Base-by-base conservation (phyloP, 768 basidiomycete genomes). In the Dendrothele bispora region DNA sequence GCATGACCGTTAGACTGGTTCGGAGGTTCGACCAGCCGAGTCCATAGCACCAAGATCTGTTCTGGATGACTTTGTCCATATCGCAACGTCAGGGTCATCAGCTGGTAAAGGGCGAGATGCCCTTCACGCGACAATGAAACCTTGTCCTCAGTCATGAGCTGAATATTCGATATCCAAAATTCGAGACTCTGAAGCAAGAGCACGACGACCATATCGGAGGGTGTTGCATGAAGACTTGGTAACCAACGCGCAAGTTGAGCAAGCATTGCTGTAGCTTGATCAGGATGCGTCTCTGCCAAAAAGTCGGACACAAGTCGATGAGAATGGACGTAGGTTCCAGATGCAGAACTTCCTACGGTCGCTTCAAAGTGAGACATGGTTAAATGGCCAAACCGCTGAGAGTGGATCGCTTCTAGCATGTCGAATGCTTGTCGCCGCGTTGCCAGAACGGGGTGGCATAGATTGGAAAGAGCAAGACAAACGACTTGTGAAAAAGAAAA, bases 391-490 rank as follows among this genome's bases (percentile, higher is more conserved):
- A 78, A 73, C 4, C 75, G 74, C 51, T 84, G 82, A 26, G 83
- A 78, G 54, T 91, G 86, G 39, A 86, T 76, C 24, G 77, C 74
- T 52, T 88, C 88, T 17, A 95, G 70, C 57, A 91, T 80, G 54
- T 83, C 75, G 63, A 94, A 88, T 1, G 95, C 86, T 37, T 79
- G 79, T n/a, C 77, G 76, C 10, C 94, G 84, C 39, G 86, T 81
- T 17, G 73, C 67, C 7, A 74, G 53, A 20, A 79, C 73, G 3
- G 82, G 78, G 61, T 95, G 87, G 26, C 88, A 86, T 8, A 98
- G 77, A 65, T 97, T 97, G 17, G 88, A 84, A 17, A 97, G 68
- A 2, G 86, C 88, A 12, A 95, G 73, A 57, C 84, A 91, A 20
- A 80, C 76, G 12, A 82, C 70, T 59, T 95, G 91, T 21, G 83